Conservation (phyloP, 2,329 filamentous ascomycete genomes). For the Fusarium napiforme region DNA sequence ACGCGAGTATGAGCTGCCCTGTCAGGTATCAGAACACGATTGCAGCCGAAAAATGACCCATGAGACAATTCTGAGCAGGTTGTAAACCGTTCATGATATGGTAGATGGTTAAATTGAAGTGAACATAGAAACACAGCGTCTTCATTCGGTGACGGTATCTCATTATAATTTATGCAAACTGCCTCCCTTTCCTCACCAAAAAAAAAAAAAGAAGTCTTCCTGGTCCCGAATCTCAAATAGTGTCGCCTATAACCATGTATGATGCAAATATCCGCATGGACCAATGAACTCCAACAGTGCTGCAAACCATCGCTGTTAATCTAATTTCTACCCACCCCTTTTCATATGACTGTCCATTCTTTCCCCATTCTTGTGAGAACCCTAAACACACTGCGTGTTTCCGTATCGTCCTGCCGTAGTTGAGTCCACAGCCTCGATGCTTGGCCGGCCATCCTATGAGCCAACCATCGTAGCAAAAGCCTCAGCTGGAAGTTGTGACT, state of each 20-base stretch:
- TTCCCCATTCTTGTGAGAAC: neutral
- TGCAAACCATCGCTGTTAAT: constrained; percentile 33
- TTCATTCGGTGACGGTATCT: constrained; percentile 33
- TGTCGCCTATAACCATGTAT: constrained; percentile 6
- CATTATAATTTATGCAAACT: constrained; percentile 36
- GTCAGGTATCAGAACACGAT: neutral
- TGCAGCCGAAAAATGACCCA: neutral
- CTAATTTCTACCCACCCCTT: neutral
- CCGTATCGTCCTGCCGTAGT: neutral
- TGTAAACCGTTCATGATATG: neutral
- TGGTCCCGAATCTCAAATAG: constrained; percentile 1
- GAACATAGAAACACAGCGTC: neutral
- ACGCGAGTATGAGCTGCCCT: neutral
- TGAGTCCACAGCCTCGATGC: neutral
- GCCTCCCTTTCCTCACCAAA: neutral
- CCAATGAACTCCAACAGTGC: constrained; percentile 41
- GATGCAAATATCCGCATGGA: constrained; percentile 25
- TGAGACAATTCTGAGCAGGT: neutral
- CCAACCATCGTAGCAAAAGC: constrained; percentile 53
- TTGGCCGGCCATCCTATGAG: constrained; percentile 24
- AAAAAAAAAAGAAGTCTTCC: constrained; percentile 5
- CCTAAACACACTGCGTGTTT: constrained; percentile 6
- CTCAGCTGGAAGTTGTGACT: constrained; percentile 60
- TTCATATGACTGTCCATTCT: neutral
- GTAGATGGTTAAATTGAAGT: neutral